A percentile compares a stretch with the other conserved stretches of the same genome.
Evolutionary conservation across 2,329 filamentous ascomycete species (phyloP).

Genomic region (Neofusicoccum kwambonambiense): DNA sequence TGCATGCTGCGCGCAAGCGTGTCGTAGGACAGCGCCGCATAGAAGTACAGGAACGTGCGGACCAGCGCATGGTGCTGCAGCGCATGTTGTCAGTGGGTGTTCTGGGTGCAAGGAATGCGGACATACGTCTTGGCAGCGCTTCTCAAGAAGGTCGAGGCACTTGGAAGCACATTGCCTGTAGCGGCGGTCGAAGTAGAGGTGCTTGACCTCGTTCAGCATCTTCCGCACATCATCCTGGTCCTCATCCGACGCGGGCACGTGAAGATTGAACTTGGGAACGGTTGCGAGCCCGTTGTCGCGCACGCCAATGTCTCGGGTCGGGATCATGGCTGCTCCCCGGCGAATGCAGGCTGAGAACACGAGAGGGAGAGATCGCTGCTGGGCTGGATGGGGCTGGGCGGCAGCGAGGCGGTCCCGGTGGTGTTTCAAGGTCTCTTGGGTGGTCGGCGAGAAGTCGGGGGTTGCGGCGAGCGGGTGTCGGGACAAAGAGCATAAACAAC

Average conservation of each 20-base stretch:
- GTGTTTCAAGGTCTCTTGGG: background rate
- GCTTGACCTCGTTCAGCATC: slow-evolving; percentile 15
- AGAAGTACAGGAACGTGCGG: slow-evolving; percentile 37
- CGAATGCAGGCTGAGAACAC: background rate
- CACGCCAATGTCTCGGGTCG: background rate
- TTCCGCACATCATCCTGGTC: background rate
- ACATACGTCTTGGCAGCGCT: slow-evolving; percentile 1
- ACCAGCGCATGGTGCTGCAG: slow-evolving; percentile 36
- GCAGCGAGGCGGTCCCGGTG: background rate
- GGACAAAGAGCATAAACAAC: slow-evolving; percentile 10
- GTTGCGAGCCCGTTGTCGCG: slow-evolving; percentile 9
- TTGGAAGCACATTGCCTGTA: slow-evolving; percentile 37
- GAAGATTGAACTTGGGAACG: slow-evolving; percentile 6
- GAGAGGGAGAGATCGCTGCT: background rate
- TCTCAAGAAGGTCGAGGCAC: slow-evolving; percentile 29
- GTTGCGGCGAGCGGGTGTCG: background rate
- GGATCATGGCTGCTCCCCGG: background rate
- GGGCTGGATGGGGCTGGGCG: background rate
- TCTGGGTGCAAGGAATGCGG: background rate
- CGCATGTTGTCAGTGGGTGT: background rate
- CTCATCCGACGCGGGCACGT: background rate
- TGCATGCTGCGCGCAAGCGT: slow-evolving; percentile 35
- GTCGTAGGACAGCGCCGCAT: slow-evolving; percentile 38
- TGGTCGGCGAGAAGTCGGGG: slow-evolving; percentile 1
- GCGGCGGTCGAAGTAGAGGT: slow-evolving; percentile 28